Conservation (phyloP, 2,329 filamentous ascomycete genomes). For the Nectriaceae sp. region DNA sequence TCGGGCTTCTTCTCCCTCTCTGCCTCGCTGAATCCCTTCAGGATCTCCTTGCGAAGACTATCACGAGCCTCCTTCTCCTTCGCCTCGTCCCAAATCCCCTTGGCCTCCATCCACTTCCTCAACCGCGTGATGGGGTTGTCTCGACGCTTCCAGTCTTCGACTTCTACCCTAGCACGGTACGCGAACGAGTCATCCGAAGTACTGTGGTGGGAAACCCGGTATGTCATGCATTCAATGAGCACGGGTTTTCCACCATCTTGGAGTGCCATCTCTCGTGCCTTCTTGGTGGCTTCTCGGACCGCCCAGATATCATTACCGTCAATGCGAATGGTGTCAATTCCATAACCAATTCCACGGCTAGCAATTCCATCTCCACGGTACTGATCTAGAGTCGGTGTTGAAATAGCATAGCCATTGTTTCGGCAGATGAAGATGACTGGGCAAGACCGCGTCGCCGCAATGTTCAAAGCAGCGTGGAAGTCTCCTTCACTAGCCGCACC, state of each 20-base stretch:
- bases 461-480: conserved; percentile 89
- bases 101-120: conserved; percentile 87
- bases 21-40: conserved; percentile 82
- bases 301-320: conserved; percentile 96
- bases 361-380: conserved; percentile 92
- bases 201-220: conserved; percentile 96
- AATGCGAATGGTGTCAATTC: conserved; percentile 89
- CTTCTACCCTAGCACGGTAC: conserved; percentile 89
- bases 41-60: conserved; percentile 68
- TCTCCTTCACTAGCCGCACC: conserved; percentile 89
- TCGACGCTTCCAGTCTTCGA: conserved; percentile 90
- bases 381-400: conserved; percentile 85
- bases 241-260: conserved; percentile 80
- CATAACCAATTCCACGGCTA: conserved; percentile 82
- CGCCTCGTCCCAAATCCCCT: conserved; percentile 80
- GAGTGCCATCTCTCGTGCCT: conserved; percentile 77
- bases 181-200: conserved; percentile 97
- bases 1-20: conserved; percentile 80
- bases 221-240: conserved; percentile 94
- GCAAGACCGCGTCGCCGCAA: conserved; percentile 84
- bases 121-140: conserved; percentile 87
- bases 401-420: conserved; percentile 92
- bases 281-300: conserved; percentile 76
- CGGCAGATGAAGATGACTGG: conserved; percentile 89
- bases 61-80: conserved; percentile 74